Percentiles rank a stretch among this genome's conserved stretches.
phyloP scores from a whole-genome alignment of 1,284 basidiomycete genomes.

The Irpex lacteus region DNA sequence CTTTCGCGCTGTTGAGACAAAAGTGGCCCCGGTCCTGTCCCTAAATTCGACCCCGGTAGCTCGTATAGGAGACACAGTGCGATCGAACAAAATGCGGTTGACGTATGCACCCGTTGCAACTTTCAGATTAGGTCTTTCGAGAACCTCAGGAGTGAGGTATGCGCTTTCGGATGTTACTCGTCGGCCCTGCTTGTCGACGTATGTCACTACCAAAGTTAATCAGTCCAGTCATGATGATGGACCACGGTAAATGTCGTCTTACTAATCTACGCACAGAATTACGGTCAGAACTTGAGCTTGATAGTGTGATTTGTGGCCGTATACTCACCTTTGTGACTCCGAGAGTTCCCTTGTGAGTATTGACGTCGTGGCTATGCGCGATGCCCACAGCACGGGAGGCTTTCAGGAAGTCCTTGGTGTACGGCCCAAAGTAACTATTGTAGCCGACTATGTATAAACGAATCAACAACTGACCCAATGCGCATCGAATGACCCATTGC shows the following conservation, averaged over 20 bases:
- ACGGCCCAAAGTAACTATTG: conserved; percentile 30
- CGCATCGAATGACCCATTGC: not conserved
- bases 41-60: conserved; percentile 64
- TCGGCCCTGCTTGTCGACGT: conserved; percentile 44
- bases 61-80: conserved; percentile 34
- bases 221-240: too few relatives aligned
- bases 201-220: conserved; percentile 49
- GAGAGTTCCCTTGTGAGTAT: conserved; percentile 44
- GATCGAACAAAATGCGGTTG: conserved; percentile 58
- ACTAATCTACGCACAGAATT: conserved; percentile 19
- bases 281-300: not conserved
- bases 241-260: not conserved
- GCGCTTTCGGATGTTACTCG: conserved; percentile 63
- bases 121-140: conserved; percentile 59
- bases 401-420: conserved; percentile 42
- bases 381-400: conserved; percentile 48
- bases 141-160: conserved; percentile 61
- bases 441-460: conserved; percentile 27
- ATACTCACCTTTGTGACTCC: conserved; percentile 51
- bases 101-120: conserved; percentile 52
- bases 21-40: conserved; percentile 32
- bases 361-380: conserved; percentile 47
- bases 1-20: conserved; percentile 45
- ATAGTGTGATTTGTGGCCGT: too few relatives aligned
- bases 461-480: not conserved